A percentile compares a stretch with the other conserved stretches of the same genome.
These are phyloP conservation scores for carrot (Daucus carota) DNA, from an alignment of 129 eudicot genomes.

Conservation along the genomic window DH1_v3.0 NC_030388.2:29489001-29489500, in stretches of 20 bases:
- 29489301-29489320: conserved; percentile 90
- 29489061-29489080: neutral
- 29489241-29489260: neutral
- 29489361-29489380: conserved; percentile 12
- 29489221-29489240: neutral
- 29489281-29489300: conserved; percentile 29
- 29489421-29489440: neutral
- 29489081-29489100: neutral
- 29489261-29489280: neutral
- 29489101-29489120: neutral
- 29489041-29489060: neutral
- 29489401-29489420: neutral
- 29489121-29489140: neutral
- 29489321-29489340: conserved; percentile 83
- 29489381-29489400: neutral
- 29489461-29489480: conserved; percentile 5
- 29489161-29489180: too few species aligned
- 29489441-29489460: neutral
- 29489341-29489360: conserved; percentile 72
- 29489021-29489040: neutral
- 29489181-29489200: neutral
- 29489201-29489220: neutral
- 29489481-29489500: neutral
- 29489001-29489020: neutral
- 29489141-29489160: too few species aligned